Base-by-base conservation (phyloP, 257 asterid species). In the Capsicum pubescens region DNA sequence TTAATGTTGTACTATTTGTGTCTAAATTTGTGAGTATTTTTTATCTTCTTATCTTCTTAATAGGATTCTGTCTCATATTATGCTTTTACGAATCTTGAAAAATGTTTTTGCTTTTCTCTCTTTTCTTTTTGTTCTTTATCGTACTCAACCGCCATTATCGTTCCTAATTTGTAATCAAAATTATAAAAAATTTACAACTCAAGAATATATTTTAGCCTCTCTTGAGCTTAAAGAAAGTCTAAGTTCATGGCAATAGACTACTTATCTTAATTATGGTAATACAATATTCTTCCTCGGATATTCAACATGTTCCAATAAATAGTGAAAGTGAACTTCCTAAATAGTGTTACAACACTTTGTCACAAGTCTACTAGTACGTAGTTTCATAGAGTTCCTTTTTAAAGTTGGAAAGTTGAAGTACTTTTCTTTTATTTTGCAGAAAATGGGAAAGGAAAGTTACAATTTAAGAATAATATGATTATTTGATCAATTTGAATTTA, bases 21-120 rank as follows among this genome's bases (percentile, higher is more conserved):
- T 10, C 13, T 19, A 19, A 17, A 15, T 15, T 56, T 15, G 1
- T 57, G 64, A 16, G 55, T 70, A 3, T 17, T 5, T 50, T 48
- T 72, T 72, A 48, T 72, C 58, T 72, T 72, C 58, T 72, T 72
- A 48, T 72, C 58, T 72, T 72, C 58, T 72, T 46, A 50, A 21
- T 26, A 8, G 14, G 13, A 74, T 55, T 74, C 81, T 48, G 12
- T 74, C 44, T 48, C 44, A 19, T 74, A 74, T 50, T 74, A 48
- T 74, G 42, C 42, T 74, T 11, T 50, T 50, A 21, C 44, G 60
- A 74, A 50, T 74, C 81, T 19, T 74, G 81, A 12, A 48, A 12
- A 50, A 21, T 11, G 21, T 13, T 12, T 50, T 48, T 48, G 5
- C 44, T 50, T 50, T 19, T 48, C 5, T 26, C 21, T 15, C 15